Conservation (phyloP, 2,329 filamentous ascomycete species). For the Sclerotinia glacialis region DNA sequence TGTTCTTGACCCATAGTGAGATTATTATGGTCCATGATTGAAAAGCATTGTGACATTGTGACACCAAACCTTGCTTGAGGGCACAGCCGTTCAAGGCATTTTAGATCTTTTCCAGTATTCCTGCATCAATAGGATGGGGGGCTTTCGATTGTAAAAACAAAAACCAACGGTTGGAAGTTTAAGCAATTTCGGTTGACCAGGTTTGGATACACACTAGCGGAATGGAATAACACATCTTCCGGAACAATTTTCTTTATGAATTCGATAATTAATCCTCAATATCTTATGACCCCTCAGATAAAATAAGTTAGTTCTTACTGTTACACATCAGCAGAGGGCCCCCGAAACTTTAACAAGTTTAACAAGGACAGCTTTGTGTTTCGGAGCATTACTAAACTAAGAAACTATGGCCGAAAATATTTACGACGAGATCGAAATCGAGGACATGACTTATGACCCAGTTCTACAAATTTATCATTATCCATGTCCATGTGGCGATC, state of each 20-base stretch:
- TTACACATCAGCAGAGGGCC: neutral
- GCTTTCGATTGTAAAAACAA: neutral
- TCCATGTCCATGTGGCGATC: conserved; percentile 94
- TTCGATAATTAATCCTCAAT: neutral
- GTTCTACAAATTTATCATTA: conserved; percentile 87
- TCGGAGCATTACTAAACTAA: neutral
- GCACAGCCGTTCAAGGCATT: neutral
- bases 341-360: neutral
- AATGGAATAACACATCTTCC: neutral
- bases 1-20: too few relatives aligned
- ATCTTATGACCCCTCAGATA: neutral
- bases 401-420: conserved; percentile 52
- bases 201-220: neutral
- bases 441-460: conserved; percentile 92
- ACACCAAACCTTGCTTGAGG: neutral
- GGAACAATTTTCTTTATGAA: conserved; percentile 14
- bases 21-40: neutral
- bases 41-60: neutral
- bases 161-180: conserved; percentile 6
- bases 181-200: neutral
- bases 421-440: conserved; percentile 98
- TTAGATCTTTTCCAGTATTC: neutral
- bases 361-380: neutral
- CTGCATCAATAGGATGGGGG: neutral
- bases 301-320: too few relatives aligned